Base-by-base conservation (phyloP, 169 alveolate genomes). In the Plasmodium coatneyi region DNA sequence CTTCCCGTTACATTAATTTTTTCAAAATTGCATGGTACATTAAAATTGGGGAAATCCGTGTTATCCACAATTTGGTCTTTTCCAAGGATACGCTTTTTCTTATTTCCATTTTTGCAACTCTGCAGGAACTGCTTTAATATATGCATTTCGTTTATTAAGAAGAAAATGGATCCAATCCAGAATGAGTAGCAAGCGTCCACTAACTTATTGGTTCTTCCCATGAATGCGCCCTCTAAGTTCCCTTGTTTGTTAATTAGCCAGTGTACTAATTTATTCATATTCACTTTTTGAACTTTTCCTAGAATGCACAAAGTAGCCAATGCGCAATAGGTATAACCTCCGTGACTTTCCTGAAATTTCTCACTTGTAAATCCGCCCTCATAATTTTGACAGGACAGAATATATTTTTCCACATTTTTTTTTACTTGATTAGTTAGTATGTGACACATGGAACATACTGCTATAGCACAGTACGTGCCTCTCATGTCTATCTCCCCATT, bases 291-390 rank as follows among this genome's bases (percentile, higher is more conserved):
- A 78, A 97, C 83, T 82, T 96, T 93, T 43, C 97, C 97, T 71
- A 99, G 82, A 41, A 98, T 89, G 28, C 96, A 92, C 86, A 99
- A 95, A 12, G 99, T 97, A 74, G 99, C 99, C n/a, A 98, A 95
- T 16, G 99, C 99, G 95, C 99, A 99, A 96, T 96, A 99, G 16
- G 99, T 97, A 95, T 98, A 98, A 7, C 99, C 99, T 12, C 99
- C 99, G 96, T 99, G 99, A 34, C 99, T 98, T 95, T 99, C 99
- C 70, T 98, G 98, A 91, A 71, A 96, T 10, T 99, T 98, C 74
- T 97, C 99, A 28, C 99, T 98, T 4, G 99, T 97, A 66, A 98
- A 96, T 10, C 99, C 99, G 32, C 99, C 99, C 93, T 99, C 99
- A 92, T 98, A 99, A 46, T 99, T 98, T 82, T 98, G 98, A 92